These are phyloP conservation scores for Euphrasia arctica DNA, from an alignment of 305 asterid genomes.

Conservation along the genomic window DNA sequence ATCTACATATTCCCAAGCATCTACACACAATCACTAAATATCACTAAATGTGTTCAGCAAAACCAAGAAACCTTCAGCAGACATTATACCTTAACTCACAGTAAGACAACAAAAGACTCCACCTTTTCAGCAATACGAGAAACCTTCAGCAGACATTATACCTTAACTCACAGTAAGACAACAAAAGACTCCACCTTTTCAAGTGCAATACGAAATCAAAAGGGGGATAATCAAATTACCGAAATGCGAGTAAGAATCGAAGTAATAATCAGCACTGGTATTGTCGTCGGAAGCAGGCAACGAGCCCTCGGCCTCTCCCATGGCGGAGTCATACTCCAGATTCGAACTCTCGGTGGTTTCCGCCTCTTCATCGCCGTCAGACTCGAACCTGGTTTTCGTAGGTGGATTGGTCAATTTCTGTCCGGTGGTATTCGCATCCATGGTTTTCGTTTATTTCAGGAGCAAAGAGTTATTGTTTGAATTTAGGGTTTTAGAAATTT, in stretches of 20 bases:
- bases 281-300: conserved; percentile 44
- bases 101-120: too few species aligned
- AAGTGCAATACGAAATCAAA: background rate
- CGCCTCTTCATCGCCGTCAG: conserved; percentile 48
- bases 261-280: conserved; percentile 97
- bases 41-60: too few species aligned
- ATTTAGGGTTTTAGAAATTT: too few species aligned
- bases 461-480: background rate
- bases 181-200: conserved; percentile 3
- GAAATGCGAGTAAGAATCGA: conserved; percentile 93
- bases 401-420: conserved; percentile 28
- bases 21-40: too few species aligned
- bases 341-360: conserved; percentile 61
- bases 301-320: conserved; percentile 52
- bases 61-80: too few species aligned
- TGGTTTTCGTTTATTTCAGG: background rate
- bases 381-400: conserved; percentile 55
- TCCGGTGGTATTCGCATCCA: conserved; percentile 19
- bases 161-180: background rate
- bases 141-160: too few species aligned
- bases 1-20: too few species aligned
- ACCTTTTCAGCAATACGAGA: too few species aligned
- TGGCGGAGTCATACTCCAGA: conserved; percentile 58
- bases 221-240: conserved; percentile 41
- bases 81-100: too few species aligned